Percentiles rank a stretch among this genome's conserved stretches.
Evolutionary conservation across 1,139 yeast species (phyloP).

Genomic region (Protomyces gravidus): DNA sequence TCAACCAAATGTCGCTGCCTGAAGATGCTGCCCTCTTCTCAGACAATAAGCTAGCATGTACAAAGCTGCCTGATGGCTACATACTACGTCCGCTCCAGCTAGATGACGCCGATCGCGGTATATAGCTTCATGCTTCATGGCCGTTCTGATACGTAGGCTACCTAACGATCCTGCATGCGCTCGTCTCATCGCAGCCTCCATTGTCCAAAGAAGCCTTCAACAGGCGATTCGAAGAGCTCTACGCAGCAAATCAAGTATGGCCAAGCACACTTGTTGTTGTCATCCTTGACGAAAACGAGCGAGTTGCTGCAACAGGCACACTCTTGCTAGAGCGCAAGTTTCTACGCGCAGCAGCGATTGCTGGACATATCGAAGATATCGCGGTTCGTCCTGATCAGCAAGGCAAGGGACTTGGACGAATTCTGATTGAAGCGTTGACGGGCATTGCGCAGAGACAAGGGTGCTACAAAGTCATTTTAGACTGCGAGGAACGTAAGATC

Average conservation of each 20-base stretch:
- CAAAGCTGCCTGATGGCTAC: constrained; percentile 51
- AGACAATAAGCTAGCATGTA: not conserved
- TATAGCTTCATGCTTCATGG: constrained; percentile 47
- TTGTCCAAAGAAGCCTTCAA: not conserved
- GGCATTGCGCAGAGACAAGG: constrained; percentile 15
- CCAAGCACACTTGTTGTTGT: constrained; percentile 54
- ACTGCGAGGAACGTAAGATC: constrained; percentile 76
- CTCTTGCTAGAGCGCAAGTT: constrained; percentile 52
- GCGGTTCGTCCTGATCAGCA: constrained; percentile 73
- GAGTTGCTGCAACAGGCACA: constrained; percentile 45
- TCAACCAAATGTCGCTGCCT: too few species aligned
- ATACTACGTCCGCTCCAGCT: constrained; percentile 48
- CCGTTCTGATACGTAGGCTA: constrained; percentile 49
- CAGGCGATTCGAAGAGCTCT: not conserved
- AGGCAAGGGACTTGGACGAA: constrained; percentile 70
- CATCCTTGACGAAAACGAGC: constrained; percentile 43
- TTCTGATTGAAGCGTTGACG: constrained; percentile 13
- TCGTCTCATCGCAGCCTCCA: constrained; percentile 25
- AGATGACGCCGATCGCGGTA: constrained; percentile 50
- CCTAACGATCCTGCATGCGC: constrained; percentile 10
- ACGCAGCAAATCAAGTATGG: constrained; percentile 37
- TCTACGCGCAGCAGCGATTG: constrained; percentile 70
- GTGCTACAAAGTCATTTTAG: constrained; percentile 71
- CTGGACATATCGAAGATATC: constrained; percentile 94
- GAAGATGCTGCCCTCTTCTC: not conserved